Evolutionary conservation across 2,329 filamentous ascomycete species (phyloP).

Genomic region (Rhexocercosporidium sp.): DNA sequence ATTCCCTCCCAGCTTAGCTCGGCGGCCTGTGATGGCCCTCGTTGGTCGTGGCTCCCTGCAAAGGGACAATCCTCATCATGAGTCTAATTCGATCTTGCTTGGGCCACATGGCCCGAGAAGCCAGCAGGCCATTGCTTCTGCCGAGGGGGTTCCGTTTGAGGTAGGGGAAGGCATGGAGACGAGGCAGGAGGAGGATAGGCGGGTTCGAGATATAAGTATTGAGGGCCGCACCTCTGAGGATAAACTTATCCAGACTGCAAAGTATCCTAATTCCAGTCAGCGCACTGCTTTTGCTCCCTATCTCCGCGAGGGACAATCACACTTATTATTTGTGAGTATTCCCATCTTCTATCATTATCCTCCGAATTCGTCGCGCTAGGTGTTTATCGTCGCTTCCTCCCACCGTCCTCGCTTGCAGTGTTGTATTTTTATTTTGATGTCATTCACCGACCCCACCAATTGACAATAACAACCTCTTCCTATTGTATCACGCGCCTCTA

Average conservation of each 20-base stretch:
- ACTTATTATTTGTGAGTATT: constrained; percentile 27
- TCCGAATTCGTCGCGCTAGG: constrained; percentile 8
- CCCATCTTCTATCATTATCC: constrained; percentile 1
- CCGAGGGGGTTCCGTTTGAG: constrained; percentile 21
- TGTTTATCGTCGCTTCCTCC: not conserved
- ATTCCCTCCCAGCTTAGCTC: constrained; percentile 26
- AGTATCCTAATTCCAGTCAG: constrained; percentile 22
- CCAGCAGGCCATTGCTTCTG: constrained; percentile 27
- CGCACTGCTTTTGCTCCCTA: constrained; percentile 25
- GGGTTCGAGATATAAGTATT: constrained; percentile 30
- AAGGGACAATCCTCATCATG: constrained; percentile 30
- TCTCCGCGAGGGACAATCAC: constrained; percentile 15
- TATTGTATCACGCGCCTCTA: not conserved
- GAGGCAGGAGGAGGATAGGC: constrained; percentile 10
- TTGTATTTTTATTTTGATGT: not conserved
- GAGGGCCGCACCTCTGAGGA: constrained; percentile 19
- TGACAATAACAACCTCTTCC: constrained; percentile 3
- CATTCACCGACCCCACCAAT: constrained; percentile 5
- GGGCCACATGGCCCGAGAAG: constrained; percentile 28
- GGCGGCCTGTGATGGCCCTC: constrained; percentile 26
- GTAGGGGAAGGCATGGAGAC: constrained; percentile 13
- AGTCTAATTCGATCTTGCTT: constrained; percentile 29
- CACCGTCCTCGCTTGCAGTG: constrained; percentile 10
- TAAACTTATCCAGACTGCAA: constrained; percentile 17
- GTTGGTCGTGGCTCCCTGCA: constrained; percentile 26